Base-by-base conservation (phyloP, 2,329 filamentous ascomycete species). In the Plectosphaerella plurivora region DNA sequence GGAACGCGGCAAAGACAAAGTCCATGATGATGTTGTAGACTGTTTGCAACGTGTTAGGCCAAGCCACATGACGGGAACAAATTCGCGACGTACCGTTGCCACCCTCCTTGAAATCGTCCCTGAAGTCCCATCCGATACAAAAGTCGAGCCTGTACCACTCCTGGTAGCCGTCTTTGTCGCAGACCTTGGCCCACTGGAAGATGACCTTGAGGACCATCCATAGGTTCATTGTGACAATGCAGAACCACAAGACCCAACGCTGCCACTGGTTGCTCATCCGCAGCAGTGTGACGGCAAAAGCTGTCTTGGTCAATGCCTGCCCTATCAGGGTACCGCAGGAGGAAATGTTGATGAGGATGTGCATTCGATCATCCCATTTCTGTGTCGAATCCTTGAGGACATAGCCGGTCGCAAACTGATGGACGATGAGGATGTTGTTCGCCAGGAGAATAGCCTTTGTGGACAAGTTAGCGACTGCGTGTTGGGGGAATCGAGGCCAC, bases 1-100 rank as follows among this genome's bases (percentile, higher is more conserved):
- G 77, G 49, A 79, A 75, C 9, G 64, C 51, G 0, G 77, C 75
- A 57, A 81, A 73, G 0, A 76, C 57, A 41, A 80, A 77, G 53
- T 81, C 77, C 73, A 78, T 79, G 25, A 79, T 65, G 51, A 79
- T 74, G 59, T 79, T 79, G 61, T 77, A 78, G 5, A 76, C 75
- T 78, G 54, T 1, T 6, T 11, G 37, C 37, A n/a, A 22, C 37
- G 14, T n/a, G 37, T 41, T 14, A 41, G 16, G 8, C 28, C 28
- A 41, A n/a, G 16, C 15, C 16, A 41, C 15, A 41, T 14, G 15
- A 5, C 16, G 5, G 9, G 14, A 41, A 41, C 16, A 9, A n/a
- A 22, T 22, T 22, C 58, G 5, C 51, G 49, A 58, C 74, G 62
- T 53, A 77, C 75, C 67, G 55, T 79, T 79, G 35, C 77, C 77